Evolutionary conservation across 805 yeast species (phyloP), one percentile per base, ranked within the genome.

Genomic region (Ogataea paradorogensis): DNA sequence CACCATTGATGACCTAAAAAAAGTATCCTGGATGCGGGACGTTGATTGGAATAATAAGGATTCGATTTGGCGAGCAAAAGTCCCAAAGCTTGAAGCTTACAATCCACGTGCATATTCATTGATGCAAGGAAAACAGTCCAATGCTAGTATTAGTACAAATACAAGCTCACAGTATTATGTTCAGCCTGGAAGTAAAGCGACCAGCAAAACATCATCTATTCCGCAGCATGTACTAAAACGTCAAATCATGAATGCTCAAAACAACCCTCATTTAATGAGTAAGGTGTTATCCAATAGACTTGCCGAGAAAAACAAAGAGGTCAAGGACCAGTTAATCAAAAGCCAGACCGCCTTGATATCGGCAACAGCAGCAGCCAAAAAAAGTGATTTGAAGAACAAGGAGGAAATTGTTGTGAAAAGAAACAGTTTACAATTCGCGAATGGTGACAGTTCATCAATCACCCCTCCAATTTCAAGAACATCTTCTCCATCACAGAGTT

Each of bases 31-130:
- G 76, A 87, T 90, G 53, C 68, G 70, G 27, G 71, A 67, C 9
- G 61, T 83, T 6, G 73, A 86, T 50, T 91, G 95, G 84, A 53
- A 62, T 14, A 78, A 84, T 47, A 75, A 76, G 45, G 73, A 74
- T 30, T 63, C 64, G 35, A 74, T 91, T 9, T 90, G 97, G 97
- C 70, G 73, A 30, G 55, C 68, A 1, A 67, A 70, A 14, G 81
- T 80, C 2, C 95, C 95, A 1, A 78, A 76, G 51, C 55, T 87
- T 30, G 82, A 80, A 38, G 80, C 88, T 1, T 84, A 80, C 55
- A 79, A 79, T 45, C 71, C 62, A 42, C 57, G 62, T 25, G 29
- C 59, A 5, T 62, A 65, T 26, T 31, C 48, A 6, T 23, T 47
- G 30, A 21, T 45, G 15, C 52, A 47, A 27, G 26, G 43, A 7